phyloP scores from a whole-genome alignment of 768 basidiomycete genomes.

The Phanerochaete carnosa region DNA sequence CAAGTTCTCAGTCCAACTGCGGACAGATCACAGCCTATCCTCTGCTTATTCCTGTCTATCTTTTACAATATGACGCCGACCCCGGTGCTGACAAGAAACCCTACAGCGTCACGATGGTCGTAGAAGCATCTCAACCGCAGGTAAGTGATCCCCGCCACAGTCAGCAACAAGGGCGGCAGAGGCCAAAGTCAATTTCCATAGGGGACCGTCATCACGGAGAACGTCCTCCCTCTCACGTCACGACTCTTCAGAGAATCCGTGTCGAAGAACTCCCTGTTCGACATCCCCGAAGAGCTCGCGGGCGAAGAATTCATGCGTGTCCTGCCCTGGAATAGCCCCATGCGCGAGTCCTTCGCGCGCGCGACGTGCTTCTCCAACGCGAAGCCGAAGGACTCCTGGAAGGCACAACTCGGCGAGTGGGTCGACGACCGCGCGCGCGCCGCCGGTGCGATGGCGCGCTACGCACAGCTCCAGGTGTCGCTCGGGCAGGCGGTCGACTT shows the following conservation, averaged over 20 bases:
- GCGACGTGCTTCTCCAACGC: not conserved
- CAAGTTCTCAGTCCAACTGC: not conserved
- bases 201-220: not conserved
- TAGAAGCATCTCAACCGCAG: conserved; percentile 2
- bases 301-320: not conserved
- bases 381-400: not conserved
- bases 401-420: not conserved
- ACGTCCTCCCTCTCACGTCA: not conserved
- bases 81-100: conserved; percentile 7
- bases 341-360: not conserved
- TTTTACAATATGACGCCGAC: conserved; percentile 44
- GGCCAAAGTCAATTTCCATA: not conserved
- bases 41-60: conserved; percentile 60
- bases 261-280: not conserved
- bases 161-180: too few relatives aligned
- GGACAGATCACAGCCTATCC: conserved; percentile 57
- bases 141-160: not conserved
- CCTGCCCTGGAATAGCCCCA: not conserved
- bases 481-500: not conserved
- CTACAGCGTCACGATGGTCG: not conserved
- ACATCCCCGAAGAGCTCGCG: not conserved
- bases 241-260: not conserved
- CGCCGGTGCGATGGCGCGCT: not conserved
- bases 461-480: not conserved
- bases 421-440: not conserved